Percentiles rank a stretch among this genome's conserved stretches.
These are phyloP conservation scores for Megacollybia marginata DNA, from an alignment of 768 basidiomycete species.

Conservation along the genomic window DNA sequence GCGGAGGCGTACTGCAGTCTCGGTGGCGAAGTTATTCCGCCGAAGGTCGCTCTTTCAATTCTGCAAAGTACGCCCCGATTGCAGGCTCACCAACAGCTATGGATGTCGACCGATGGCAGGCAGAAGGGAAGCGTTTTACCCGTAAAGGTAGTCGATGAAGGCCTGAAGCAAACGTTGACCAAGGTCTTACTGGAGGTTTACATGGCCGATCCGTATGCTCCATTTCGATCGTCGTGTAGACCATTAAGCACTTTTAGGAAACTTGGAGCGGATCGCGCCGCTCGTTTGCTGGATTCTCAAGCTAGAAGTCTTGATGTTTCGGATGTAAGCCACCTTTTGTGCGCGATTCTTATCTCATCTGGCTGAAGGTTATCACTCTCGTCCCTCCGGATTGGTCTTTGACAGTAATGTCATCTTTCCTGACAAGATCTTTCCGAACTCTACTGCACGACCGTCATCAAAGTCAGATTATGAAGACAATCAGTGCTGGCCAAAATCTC, in stretches of 20 bases:
- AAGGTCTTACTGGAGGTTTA: constrained; percentile 75
- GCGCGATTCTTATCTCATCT: background rate
- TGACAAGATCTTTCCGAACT: constrained; percentile 71
- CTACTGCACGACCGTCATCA: constrained; percentile 66
- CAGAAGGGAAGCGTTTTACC: constrained; percentile 11
- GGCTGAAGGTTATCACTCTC: constrained; percentile 46
- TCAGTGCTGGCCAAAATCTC: constrained; percentile 76
- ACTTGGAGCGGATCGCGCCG: constrained; percentile 47
- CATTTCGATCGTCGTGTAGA: background rate
- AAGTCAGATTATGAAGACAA: constrained; percentile 68
- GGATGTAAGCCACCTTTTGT: constrained; percentile 46
- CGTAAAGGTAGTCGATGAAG: constrained; percentile 33
- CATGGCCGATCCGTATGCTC: constrained; percentile 65
- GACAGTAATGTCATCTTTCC: constrained; percentile 63
- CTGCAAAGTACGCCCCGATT: constrained; percentile 39
- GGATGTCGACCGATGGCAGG: constrained; percentile 13
- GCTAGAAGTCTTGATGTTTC: constrained; percentile 68
- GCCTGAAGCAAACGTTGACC: constrained; percentile 50
- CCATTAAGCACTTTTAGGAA: constrained; percentile 29
- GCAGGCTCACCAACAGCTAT: constrained; percentile 15
- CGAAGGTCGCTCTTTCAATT: constrained; percentile 43
- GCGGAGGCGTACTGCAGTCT: constrained; percentile 85
- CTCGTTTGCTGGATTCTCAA: constrained; percentile 72
- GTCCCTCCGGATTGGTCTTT: constrained; percentile 77
- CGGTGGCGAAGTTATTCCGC: constrained; percentile 66